Percentiles rank a stretch among this genome's conserved stretches.
These are phyloP conservation scores for Fusarium luffae DNA, from an alignment of 2,329 filamentous ascomycete species.

Conservation along the genomic window DNA sequence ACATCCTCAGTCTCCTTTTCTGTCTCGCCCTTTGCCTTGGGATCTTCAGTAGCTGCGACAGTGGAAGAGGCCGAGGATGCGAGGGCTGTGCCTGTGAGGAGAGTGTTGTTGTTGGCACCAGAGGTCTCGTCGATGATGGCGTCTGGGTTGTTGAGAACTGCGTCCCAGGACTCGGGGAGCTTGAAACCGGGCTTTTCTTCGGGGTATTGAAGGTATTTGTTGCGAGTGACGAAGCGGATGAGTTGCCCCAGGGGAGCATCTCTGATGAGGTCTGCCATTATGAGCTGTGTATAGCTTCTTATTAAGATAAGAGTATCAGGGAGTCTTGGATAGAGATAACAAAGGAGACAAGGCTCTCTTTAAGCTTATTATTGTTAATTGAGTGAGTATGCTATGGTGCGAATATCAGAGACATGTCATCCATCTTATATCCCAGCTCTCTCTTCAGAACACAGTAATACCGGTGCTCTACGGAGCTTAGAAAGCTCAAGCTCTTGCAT, in stretches of 20 bases:
- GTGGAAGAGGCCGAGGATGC: slow-evolving; percentile 42
- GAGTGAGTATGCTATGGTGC: not conserved
- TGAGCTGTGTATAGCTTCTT: not conserved
- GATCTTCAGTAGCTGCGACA: slow-evolving; percentile 32
- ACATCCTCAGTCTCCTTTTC: slow-evolving; percentile 29
- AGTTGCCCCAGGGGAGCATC: slow-evolving; percentile 70
- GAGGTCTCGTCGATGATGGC: slow-evolving; percentile 27
- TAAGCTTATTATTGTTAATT: slow-evolving; percentile 7
- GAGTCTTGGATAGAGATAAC: not conserved
- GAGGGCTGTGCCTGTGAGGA: slow-evolving; percentile 26
- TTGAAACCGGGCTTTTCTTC: slow-evolving; percentile 68
- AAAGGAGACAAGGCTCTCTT: slow-evolving; percentile 1
- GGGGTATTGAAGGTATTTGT: slow-evolving; percentile 66
- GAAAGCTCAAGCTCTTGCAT: slow-evolving; percentile 2
- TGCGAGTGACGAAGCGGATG: slow-evolving; percentile 64
- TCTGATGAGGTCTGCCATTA: slow-evolving; percentile 55
- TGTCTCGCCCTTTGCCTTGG: slow-evolving; percentile 22
- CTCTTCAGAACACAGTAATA: slow-evolving; percentile 13
- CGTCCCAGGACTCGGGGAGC: slow-evolving; percentile 56
- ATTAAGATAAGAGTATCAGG: not conserved
- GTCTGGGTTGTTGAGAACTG: slow-evolving; percentile 50
- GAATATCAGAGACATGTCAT: slow-evolving; percentile 3
- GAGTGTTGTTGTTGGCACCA: slow-evolving; percentile 11
- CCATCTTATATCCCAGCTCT: slow-evolving; percentile 32
- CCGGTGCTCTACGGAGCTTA: slow-evolving; percentile 15